Evolutionary conservation across 2,329 filamentous ascomycete species (phyloP).

Genomic region (Xylaria sp.): DNA sequence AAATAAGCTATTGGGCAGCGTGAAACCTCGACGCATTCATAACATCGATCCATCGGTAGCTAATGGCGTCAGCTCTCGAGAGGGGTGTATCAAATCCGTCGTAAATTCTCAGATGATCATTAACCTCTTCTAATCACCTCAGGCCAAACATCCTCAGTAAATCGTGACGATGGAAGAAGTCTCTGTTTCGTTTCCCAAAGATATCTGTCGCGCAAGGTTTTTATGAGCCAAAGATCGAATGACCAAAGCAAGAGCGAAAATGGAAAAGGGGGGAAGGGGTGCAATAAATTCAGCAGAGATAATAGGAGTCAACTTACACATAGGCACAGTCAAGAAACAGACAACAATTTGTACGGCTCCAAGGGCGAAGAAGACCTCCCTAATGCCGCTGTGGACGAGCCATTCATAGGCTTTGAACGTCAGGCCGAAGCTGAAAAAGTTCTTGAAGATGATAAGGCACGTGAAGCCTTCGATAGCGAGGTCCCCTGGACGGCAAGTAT

Average conservation of each 20-base stretch:
- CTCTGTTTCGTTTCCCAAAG: conserved; percentile 80
- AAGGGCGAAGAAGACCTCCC: conserved; percentile 73
- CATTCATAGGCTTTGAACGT: conserved; percentile 88
- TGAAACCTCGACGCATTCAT: neutral
- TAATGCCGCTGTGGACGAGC: conserved; percentile 74
- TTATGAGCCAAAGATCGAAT: neutral
- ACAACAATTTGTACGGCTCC: conserved; percentile 81
- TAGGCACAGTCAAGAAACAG: conserved; percentile 78
- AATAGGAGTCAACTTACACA: conserved; percentile 71
- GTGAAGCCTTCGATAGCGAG: conserved; percentile 90
- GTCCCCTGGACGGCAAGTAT: conserved; percentile 63
- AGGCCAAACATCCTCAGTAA: conserved; percentile 65
- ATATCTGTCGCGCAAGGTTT: conserved; percentile 64
- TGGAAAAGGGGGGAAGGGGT: neutral
- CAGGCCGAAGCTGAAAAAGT: conserved; percentile 87
- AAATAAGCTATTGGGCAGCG: neutral
- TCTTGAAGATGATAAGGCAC: conserved; percentile 92
- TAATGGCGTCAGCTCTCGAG: neutral
- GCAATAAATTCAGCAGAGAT: neutral
- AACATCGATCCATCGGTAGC: neutral
- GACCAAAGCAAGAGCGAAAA: neutral
- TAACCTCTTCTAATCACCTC: conserved; percentile 19
- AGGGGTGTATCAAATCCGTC: no score
- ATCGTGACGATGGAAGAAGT: conserved; percentile 80
- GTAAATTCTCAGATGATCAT: neutral